A percentile compares a stretch with the other conserved stretches of the same genome.
These are phyloP conservation scores for Epicoccum sorghinum DNA, from an alignment of 2,329 filamentous ascomycete species.

Conservation along the genomic window DNA sequence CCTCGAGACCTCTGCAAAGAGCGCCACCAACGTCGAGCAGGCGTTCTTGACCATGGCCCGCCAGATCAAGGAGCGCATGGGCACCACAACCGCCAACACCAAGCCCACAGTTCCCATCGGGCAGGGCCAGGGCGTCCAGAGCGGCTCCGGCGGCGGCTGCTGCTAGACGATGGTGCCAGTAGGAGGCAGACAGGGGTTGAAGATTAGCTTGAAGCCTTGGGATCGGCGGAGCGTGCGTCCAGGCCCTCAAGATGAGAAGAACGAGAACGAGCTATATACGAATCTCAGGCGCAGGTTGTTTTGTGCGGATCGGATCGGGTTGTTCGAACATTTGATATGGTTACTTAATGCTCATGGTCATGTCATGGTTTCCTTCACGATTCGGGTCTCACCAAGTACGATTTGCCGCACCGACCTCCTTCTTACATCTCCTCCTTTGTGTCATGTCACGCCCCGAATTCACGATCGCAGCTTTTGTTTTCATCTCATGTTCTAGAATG, in stretches of 20 bases:
- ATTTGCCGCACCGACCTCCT: not conserved
- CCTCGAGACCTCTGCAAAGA: slow-evolving; percentile 99
- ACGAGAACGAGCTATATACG: slow-evolving; percentile 14
- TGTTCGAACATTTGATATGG: slow-evolving; percentile 16
- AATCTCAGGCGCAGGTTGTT: slow-evolving; percentile 17
- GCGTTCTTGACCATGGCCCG: slow-evolving; percentile 99
- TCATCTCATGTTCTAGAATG: slow-evolving; percentile 10
- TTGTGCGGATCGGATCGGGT: slow-evolving; percentile 1
- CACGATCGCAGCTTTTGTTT: slow-evolving; percentile 1
- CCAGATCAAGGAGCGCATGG: slow-evolving; percentile 99
- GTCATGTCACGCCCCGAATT: slow-evolving; percentile 1
- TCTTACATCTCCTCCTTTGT: not conserved
- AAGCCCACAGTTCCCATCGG: slow-evolving; percentile 98
- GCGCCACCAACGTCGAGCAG: slow-evolving; percentile 99
- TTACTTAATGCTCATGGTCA: slow-evolving; percentile 19
- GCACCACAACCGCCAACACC: slow-evolving; percentile 95
- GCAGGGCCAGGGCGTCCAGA: slow-evolving; percentile 91
- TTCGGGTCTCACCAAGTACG: not conserved
- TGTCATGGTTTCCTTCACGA: slow-evolving; percentile 11
- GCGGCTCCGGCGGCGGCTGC: slow-evolving; percentile 83
- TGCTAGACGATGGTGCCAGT: slow-evolving; percentile 66
- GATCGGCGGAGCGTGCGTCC: not conserved
- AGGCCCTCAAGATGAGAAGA: slow-evolving; percentile 1
- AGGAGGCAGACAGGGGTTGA: not conserved
- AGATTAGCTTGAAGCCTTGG: slow-evolving; percentile 8